Evolutionary conservation across 768 basidiomycete species (phyloP).

Genomic region (Lepiota brunneoincarnata): DNA sequence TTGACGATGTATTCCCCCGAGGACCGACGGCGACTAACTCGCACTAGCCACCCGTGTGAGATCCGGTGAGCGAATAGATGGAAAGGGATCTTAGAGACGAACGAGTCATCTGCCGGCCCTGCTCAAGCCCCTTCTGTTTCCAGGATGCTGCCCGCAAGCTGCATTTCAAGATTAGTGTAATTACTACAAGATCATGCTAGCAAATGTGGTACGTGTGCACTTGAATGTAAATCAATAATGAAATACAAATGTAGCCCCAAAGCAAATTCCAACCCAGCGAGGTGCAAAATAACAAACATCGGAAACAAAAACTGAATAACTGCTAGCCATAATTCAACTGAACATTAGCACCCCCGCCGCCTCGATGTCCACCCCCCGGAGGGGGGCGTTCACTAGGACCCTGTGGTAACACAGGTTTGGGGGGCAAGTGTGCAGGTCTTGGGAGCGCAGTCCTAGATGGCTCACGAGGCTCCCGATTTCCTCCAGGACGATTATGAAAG

Average conservation of each 20-base stretch:
- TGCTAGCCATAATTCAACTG: constrained; percentile 25
- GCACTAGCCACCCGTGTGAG: too few relatives aligned
- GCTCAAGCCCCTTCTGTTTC: too few relatives aligned
- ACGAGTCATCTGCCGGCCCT: too few relatives aligned
- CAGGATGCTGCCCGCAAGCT: too few relatives aligned
- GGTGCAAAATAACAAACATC: background rate
- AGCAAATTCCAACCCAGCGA: background rate
- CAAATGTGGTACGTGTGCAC: too few relatives aligned
- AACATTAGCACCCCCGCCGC: constrained; percentile 9
- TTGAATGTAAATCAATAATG: too few relatives aligned
- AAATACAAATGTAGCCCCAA: background rate
- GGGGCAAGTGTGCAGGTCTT: constrained; percentile 18
- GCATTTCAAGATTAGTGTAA: too few relatives aligned
- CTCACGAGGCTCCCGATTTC: constrained; percentile 13
- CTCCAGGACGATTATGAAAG: constrained; percentile 9
- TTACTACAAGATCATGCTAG: too few relatives aligned
- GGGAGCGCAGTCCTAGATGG: background rate
- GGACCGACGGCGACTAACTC: too few relatives aligned
- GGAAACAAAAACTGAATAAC: background rate
- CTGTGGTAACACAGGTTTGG: constrained; percentile 12
- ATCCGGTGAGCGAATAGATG: too few relatives aligned
- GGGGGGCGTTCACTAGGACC: background rate
- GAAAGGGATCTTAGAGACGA: too few relatives aligned
- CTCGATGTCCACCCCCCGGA: constrained; percentile 2
- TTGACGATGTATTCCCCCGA: too few relatives aligned